These are phyloP conservation scores for Cichorium intybus DNA, from an alignment of 140 eudicot species.

Conservation along the genomic window DNA sequence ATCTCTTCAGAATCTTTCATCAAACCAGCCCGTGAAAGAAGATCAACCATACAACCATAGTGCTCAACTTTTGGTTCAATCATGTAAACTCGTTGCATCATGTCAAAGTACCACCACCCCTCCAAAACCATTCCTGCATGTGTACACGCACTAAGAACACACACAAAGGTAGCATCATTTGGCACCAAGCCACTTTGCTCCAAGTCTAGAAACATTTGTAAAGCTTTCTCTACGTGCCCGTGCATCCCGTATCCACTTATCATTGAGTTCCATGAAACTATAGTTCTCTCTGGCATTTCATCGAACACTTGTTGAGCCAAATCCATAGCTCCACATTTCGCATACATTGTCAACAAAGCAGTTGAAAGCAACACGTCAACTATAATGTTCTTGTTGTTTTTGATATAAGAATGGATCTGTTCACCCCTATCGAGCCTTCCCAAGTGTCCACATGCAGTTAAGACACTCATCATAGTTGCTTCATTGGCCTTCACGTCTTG, in stretches of 20 bases:
- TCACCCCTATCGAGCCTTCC: slow-evolving; percentile 56
- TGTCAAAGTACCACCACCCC: slow-evolving; percentile 74
- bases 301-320: slow-evolving; percentile 52
- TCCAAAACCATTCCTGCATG: slow-evolving; percentile 72
- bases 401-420: slow-evolving; percentile 51
- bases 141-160: slow-evolving; percentile 60
- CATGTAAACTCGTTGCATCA: slow-evolving; percentile 55
- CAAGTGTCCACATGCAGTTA: slow-evolving; percentile 64
- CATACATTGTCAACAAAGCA: slow-evolving; percentile 69
- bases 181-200: slow-evolving; percentile 47
- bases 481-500: slow-evolving; percentile 47
- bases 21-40: slow-evolving; percentile 58
- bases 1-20: slow-evolving; percentile 52
- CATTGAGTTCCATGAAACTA: slow-evolving; percentile 81
- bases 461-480: slow-evolving; percentile 61
- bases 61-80: slow-evolving; percentile 65
- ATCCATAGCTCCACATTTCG: slow-evolving; percentile 73
- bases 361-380: slow-evolving; percentile 57
- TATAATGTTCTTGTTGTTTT: slow-evolving; percentile 29
- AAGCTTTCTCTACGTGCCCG: slow-evolving; percentile 58
- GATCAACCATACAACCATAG: slow-evolving; percentile 75
- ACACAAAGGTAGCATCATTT: slow-evolving; percentile 67
- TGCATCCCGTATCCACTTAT: slow-evolving; percentile 76
- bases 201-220: slow-evolving; percentile 54
- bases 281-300: slow-evolving; percentile 54